These are phyloP conservation scores for Amoeboradix gromovi DNA, from an alignment of 371 early-diverging fungal species.

Conservation along the genomic window DNA sequence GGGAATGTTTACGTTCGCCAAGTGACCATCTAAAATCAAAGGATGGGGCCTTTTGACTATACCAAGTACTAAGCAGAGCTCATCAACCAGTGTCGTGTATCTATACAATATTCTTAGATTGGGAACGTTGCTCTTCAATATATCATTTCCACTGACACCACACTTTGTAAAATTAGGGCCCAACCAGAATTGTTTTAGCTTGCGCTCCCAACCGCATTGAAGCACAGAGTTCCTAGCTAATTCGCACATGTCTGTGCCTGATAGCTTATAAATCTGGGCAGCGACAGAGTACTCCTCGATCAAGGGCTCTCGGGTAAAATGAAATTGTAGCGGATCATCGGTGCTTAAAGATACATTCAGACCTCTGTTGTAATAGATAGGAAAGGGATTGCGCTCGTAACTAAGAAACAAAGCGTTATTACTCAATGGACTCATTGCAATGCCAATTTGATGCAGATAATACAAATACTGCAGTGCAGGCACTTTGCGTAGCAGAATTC, in stretches of 20 bases:
- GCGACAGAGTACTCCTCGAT: conserved; percentile 96
- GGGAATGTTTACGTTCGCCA: neutral
- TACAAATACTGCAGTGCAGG: conserved; percentile 84
- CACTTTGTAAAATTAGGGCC: conserved; percentile 43
- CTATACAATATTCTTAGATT: conserved; percentile 62
- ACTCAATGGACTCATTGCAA: conserved; percentile 92
- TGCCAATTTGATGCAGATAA: conserved; percentile 79
- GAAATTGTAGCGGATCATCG: conserved; percentile 95
- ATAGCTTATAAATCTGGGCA: conserved; percentile 91
- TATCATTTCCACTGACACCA: conserved; percentile 58
- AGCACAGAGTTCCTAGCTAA: conserved; percentile 74
- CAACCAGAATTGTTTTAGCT: conserved; percentile 74
- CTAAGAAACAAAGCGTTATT: conserved; percentile 91
- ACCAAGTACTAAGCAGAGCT: conserved; percentile 19
- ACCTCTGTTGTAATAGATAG: conserved; percentile 73
- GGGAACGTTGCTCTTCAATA: conserved; percentile 85
- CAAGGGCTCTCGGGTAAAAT: conserved; percentile 88
- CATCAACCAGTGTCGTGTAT: conserved; percentile 53
- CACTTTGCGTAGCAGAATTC: conserved; percentile 80
- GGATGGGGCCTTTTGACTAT: neutral
- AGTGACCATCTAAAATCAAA: neutral
- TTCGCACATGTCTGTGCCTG: conserved; percentile 87
- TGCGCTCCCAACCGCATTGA: conserved; percentile 71
- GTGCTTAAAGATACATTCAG: conserved; percentile 82
- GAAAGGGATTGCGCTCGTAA: conserved; percentile 85